Evolutionary conservation across 2,329 filamentous ascomycete species (phyloP).

Genomic region (Chalaropsis thielavioides): DNA sequence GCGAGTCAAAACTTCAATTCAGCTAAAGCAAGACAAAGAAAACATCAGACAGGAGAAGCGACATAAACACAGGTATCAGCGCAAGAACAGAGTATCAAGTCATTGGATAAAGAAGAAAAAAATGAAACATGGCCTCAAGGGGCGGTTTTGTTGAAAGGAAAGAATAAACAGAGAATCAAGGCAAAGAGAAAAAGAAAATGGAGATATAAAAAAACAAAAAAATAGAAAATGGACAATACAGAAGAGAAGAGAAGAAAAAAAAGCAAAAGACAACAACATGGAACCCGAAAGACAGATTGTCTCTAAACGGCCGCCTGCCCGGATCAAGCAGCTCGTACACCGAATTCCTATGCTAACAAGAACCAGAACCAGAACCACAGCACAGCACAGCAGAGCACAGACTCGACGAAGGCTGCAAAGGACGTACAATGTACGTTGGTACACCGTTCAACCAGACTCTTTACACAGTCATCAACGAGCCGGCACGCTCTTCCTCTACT

Average conservation of each 20-base stretch:
- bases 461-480: not conserved
- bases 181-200: constrained; percentile 1
- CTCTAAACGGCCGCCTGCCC: constrained; percentile 6
- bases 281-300: constrained; percentile 3
- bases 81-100: not conserved
- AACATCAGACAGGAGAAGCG: not conserved
- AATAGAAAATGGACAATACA: constrained; percentile 9
- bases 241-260: constrained; percentile 12
- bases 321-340: constrained; percentile 3
- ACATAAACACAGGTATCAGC: not conserved
- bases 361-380: not conserved
- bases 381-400: too few relatives aligned
- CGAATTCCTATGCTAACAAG: constrained; percentile 8
- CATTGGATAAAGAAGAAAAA: constrained; percentile 2
- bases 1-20: not conserved
- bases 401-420: constrained; percentile 18
- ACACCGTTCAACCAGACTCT: not conserved
- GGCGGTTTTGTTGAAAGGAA: constrained; percentile 1
- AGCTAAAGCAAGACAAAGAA: not conserved
- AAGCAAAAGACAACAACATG: constrained; percentile 10
- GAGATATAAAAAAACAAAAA: constrained; percentile 15
- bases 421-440: constrained; percentile 24
- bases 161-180: constrained; percentile 5
- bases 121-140: constrained; percentile 3
- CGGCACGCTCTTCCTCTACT: constrained; percentile 31